phyloP scores from a whole-genome alignment of 345 rosid genomes.

The Clausena lansium region DNA sequence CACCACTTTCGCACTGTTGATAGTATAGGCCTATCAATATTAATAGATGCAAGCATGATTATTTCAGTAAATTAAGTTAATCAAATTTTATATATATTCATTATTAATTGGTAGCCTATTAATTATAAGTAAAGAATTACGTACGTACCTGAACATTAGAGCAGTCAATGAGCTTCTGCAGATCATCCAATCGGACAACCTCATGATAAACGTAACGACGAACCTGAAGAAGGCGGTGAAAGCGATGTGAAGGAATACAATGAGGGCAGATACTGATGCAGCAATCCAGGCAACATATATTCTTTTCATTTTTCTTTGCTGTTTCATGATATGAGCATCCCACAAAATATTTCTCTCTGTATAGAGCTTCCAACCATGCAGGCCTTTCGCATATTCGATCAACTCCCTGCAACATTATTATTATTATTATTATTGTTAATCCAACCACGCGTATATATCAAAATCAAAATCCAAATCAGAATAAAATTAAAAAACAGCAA shows the following conservation, averaged over 20 bases:
- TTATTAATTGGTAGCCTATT: no score
- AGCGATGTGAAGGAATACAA: conserved; percentile 81
- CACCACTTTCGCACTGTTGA: conserved; percentile 92
- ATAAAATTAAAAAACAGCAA: no score
- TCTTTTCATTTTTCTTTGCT: conserved; percentile 90
- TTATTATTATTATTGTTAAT: no score
- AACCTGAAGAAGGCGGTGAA: conserved; percentile 86
- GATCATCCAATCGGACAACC: conserved; percentile 92
- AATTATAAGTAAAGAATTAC: no score
- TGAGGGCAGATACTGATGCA: conserved; percentile 93
- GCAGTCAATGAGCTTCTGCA: conserved; percentile 88
- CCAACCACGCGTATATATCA: no score
- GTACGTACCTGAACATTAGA: conserved; percentile 75
- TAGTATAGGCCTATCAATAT: conserved; percentile 64
- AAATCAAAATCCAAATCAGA: no score
- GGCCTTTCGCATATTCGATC: conserved; percentile 42
- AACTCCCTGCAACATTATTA: conserved; percentile 45
- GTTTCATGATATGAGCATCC: conserved; percentile 73
- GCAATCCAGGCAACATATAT: conserved; percentile 88
- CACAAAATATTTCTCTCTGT: conserved; percentile 73
- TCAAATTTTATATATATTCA: no score
- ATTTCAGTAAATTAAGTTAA: no score
- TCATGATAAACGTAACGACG: conserved; percentile 97
- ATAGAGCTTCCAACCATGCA: conserved; percentile 92
- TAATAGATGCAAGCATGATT: no score